Evolutionary conservation across 1,139 yeast genomes (phyloP).

Genomic region (Pichia sp.): DNA sequence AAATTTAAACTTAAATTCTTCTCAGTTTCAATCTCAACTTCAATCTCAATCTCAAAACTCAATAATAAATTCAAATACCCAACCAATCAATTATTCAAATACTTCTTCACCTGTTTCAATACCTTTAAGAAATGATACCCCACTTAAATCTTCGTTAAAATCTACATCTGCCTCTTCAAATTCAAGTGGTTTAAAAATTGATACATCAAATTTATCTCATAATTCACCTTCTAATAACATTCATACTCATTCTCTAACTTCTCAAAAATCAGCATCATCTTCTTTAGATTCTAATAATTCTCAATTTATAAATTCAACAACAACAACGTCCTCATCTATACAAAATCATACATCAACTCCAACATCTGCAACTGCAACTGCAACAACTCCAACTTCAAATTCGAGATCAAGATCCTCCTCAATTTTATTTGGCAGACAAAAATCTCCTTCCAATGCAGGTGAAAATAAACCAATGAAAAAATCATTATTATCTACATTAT

Average conservation of each 20-base stretch:
- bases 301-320: not conserved
- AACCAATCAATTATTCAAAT: too few relatives aligned
- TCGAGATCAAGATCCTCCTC: conserved; percentile 19
- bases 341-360: not conserved
- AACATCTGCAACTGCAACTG: not conserved
- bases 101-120: conserved; percentile 2
- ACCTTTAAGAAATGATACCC: conserved; percentile 3
- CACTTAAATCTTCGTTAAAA: conserved; percentile 20
- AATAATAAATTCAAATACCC: conserved; percentile 11
- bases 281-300: not conserved
- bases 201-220: conserved; percentile 10
- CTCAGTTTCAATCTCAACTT: not conserved
- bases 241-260: not conserved
- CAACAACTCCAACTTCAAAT: not conserved
- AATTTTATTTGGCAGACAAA: conserved; percentile 11
- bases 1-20: not conserved
- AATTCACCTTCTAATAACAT: conserved; percentile 8
- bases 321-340: not conserved
- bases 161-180: conserved; percentile 4
- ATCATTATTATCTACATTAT: conserved; percentile 30
- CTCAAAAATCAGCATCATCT: not conserved
- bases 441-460: conserved; percentile 6
- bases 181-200: conserved; percentile 7
- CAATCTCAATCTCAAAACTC: conserved; percentile 11
- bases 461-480: conserved; percentile 27